phyloP scores from a whole-genome alignment of 805 yeast genomes.

The Starmera amethionina region DNA sequence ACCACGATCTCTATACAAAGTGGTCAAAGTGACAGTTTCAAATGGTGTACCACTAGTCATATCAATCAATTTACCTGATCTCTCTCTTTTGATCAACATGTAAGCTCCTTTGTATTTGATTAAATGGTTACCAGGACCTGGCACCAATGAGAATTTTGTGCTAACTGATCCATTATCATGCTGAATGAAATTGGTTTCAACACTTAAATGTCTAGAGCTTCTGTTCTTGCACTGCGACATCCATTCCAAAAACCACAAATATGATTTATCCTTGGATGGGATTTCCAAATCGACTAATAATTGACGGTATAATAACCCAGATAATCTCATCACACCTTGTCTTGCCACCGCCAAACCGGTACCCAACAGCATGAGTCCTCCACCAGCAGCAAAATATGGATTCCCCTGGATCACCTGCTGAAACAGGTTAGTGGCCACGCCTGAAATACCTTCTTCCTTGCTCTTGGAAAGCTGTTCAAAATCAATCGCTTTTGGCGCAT shows the following conservation, averaged over 20 bases:
- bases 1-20: slow-evolving; percentile 71
- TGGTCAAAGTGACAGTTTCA: slow-evolving; percentile 91
- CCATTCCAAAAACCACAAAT: slow-evolving; percentile 94
- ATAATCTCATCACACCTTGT: slow-evolving; percentile 51
- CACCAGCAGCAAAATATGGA: slow-evolving; percentile 98
- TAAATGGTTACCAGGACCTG: slow-evolving; percentile 95
- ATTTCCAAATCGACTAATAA: slow-evolving; percentile 87
- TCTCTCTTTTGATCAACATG: slow-evolving; percentile 80
- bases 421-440: slow-evolving; percentile 28
- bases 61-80: slow-evolving; percentile 83
- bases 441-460: slow-evolving; percentile 16
- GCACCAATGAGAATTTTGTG: slow-evolving; percentile 84
- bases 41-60: slow-evolving; percentile 88
- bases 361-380: slow-evolving; percentile 94
- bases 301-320: slow-evolving; percentile 68
- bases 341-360: slow-evolving; percentile 75
- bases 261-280: slow-evolving; percentile 87
- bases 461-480: slow-evolving; percentile 11
- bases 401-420: slow-evolving; percentile 53
- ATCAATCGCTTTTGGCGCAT: slow-evolving; percentile 11
- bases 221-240: slow-evolving; percentile 77
- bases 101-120: slow-evolving; percentile 79
- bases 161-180: slow-evolving; percentile 89
- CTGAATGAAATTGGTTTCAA: slow-evolving; percentile 76
- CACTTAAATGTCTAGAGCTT: slow-evolving; percentile 75